phyloP scores from a whole-genome alignment of 148 eudicot species.

The Silene conica region DNA sequence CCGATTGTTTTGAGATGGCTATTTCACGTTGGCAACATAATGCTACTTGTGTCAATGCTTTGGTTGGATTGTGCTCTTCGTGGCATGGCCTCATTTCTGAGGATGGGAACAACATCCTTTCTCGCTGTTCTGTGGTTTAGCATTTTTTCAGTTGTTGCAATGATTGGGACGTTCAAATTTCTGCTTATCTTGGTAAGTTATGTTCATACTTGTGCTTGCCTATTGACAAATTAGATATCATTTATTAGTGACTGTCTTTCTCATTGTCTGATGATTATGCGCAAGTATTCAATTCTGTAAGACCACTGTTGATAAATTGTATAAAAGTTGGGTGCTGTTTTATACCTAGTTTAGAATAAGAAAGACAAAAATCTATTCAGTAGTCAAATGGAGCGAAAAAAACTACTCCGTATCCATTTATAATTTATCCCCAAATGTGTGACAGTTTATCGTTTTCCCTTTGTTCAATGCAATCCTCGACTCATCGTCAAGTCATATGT shows the following conservation, averaged over 20 bases:
- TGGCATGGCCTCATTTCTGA: conserved; percentile 78
- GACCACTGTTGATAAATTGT: neutral
- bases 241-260: neutral
- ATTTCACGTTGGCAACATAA: conserved; percentile 48
- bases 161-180: conserved; percentile 68
- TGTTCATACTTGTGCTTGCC: conserved; percentile 10
- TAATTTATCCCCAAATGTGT: neutral
- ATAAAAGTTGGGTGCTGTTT: neutral
- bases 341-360: neutral
- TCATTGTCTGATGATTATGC: neutral
- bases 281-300: neutral
- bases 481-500: too few relatives aligned
- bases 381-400: neutral
- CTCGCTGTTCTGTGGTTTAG: conserved; percentile 74
- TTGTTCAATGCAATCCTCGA: neutral
- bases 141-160: conserved; percentile 60
- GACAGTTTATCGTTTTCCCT: neutral
- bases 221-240: neutral
- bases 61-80: conserved; percentile 86
- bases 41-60: conserved; percentile 60
- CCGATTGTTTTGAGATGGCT: conserved; percentile 71
- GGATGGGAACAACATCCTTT: conserved; percentile 88
- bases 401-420: neutral
- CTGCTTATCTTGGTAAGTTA: conserved; percentile 58
- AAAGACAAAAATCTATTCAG: neutral